A percentile compares a stretch with the other conserved stretches of the same genome.
These are phyloP conservation scores for Cylindrotheca closterium DNA, from an alignment of 108 stramenopile species.

Conservation along the genomic window DNA sequence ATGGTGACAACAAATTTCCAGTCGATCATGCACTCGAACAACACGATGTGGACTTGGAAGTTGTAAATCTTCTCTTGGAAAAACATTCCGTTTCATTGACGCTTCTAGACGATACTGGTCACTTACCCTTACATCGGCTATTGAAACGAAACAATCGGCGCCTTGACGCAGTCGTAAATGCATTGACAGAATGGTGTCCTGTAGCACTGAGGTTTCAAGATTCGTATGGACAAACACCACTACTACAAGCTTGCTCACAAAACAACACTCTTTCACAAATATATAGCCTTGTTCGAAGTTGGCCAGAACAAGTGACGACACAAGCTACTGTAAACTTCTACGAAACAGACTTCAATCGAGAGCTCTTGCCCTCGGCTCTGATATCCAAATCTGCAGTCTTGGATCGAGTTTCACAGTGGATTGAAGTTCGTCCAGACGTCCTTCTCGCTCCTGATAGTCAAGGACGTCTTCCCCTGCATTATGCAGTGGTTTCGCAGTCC, in stretches of 20 bases:
- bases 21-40: constrained; percentile 23
- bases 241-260: constrained; percentile 18
- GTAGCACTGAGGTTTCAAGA: constrained; percentile 23
- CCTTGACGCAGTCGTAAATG: constrained; percentile 10
- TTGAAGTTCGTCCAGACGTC: constrained; percentile 1
- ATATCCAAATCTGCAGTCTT: constrained; percentile 15
- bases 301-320: constrained; percentile 31
- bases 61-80: constrained; percentile 12
- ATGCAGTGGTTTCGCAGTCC: constrained; percentile 52
- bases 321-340: neutral
- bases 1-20: constrained; percentile 30
- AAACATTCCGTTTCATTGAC: constrained; percentile 10
- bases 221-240: constrained; percentile 11
- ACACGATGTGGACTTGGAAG: neutral
- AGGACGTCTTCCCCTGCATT: constrained; percentile 58
- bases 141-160: constrained; percentile 1
- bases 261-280: constrained; percentile 13
- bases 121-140: constrained; percentile 12
- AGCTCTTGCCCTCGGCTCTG: constrained; percentile 20
- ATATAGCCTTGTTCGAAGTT: constrained; percentile 14
- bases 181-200: constrained; percentile 12
- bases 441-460: constrained; percentile 35
- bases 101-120: constrained; percentile 12
- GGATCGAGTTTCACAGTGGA: constrained; percentile 9
- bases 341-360: constrained; percentile 11